These are phyloP conservation scores for Clonostachys solani DNA, from an alignment of 2,329 filamentous ascomycete species.

Conservation along the genomic window DNA sequence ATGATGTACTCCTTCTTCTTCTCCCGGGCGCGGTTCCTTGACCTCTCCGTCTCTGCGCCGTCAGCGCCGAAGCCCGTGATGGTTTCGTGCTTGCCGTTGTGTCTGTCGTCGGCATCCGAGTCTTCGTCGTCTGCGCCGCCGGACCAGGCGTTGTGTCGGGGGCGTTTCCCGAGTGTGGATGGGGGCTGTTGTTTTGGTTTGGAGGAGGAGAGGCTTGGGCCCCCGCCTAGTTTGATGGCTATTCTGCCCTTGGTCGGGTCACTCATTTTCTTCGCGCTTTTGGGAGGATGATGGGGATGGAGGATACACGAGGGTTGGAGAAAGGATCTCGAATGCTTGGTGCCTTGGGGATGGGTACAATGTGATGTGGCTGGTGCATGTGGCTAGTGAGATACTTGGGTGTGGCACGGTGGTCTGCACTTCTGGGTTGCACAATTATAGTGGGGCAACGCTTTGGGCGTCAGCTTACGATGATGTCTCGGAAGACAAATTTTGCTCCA, in stretches of 20 bases:
- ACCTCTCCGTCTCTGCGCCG: conserved; percentile 31
- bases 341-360: neutral
- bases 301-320: neutral
- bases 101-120: conserved; percentile 22
- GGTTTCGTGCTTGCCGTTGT: conserved; percentile 29
- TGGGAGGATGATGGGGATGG: neutral
- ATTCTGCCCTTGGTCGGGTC: conserved; percentile 25
- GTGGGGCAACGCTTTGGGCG: no score
- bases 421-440: no score
- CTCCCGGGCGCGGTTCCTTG: conserved; percentile 16
- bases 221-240: conserved; percentile 41
- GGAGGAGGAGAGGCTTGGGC: conserved; percentile 12
- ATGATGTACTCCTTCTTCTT: conserved; percentile 48
- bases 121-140: conserved; percentile 36
- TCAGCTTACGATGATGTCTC: no score
- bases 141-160: conserved; percentile 34
- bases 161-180: conserved; percentile 43
- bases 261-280: neutral
- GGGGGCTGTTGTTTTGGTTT: conserved; percentile 25
- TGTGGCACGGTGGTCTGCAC: no score
- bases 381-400: neutral
- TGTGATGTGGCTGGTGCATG: neutral
- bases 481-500: no score
- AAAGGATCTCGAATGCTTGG: neutral
- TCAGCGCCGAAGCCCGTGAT: conserved; percentile 48